Conservation (phyloP, 768 basidiomycete species). For the Russula olivacea region DNA sequence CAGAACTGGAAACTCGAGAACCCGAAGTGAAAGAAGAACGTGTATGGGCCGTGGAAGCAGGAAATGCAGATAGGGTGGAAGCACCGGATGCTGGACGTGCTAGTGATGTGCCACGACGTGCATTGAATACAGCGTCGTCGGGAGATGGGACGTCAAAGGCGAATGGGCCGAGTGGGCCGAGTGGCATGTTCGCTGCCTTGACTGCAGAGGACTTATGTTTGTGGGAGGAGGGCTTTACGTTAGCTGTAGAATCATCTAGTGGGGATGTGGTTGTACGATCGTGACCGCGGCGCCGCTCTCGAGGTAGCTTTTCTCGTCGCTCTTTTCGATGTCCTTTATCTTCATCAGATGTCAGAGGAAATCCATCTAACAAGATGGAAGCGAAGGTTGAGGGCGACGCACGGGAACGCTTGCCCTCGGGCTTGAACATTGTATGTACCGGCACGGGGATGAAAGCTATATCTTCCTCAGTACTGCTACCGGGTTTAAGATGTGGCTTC, state of each 20-base stretch:
- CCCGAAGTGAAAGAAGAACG: conserved; percentile 26
- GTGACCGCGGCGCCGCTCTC: conserved; percentile 15
- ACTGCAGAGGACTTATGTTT: conserved; percentile 14
- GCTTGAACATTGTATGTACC: conserved; percentile 52
- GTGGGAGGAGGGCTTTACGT: conserved; percentile 12
- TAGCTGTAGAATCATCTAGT: conserved; percentile 11
- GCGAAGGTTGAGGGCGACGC: conserved; percentile 77
- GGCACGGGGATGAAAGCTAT: conserved; percentile 31
- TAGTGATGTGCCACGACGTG: conserved; percentile 68
- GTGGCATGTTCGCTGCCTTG: conserved; percentile 6
- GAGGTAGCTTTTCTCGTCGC: conserved; percentile 14
- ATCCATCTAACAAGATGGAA: conserved; percentile 21
- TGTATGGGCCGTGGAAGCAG: conserved; percentile 28
- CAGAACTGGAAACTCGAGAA: conserved; percentile 37
- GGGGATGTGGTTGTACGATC: conserved; percentile 5
- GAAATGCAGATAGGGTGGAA: conserved; percentile 18
- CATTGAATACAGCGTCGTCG: conserved; percentile 80
- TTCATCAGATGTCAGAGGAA: conserved; percentile 23
- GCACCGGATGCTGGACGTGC: conserved; percentile 30
- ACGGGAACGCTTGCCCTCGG: conserved; percentile 49
- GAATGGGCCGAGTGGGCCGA: conserved; percentile 35
- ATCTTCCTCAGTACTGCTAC: conserved; percentile 38
- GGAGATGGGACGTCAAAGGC: conserved; percentile 83
- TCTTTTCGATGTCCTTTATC: conserved; percentile 25
- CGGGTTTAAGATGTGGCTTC: conserved; percentile 46